These are phyloP conservation scores for Phytophthora constricta DNA, from an alignment of 352 stramenopile genomes.

Conservation along the genomic window DNA sequence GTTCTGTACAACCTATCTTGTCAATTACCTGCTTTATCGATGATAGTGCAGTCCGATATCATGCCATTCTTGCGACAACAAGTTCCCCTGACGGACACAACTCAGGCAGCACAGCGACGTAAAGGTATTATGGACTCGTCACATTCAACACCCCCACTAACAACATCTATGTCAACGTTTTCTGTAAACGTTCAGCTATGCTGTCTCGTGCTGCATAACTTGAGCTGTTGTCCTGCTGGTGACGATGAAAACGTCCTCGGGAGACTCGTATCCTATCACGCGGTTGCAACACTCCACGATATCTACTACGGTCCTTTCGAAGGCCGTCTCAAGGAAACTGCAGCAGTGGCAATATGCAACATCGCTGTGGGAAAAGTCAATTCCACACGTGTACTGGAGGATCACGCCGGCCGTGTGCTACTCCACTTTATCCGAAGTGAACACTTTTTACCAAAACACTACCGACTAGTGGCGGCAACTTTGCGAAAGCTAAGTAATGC, in stretches of 20 bases:
- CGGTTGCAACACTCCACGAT: conserved; percentile 52
- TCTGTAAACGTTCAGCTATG: conserved; percentile 54
- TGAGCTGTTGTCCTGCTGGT: conserved; percentile 52
- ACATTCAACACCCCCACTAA: conserved; percentile 5
- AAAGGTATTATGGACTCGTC: conserved; percentile 1
- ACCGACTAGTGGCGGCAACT: conserved; percentile 53
- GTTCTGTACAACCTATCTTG: conserved; percentile 84
- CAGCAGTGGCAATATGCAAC: conserved; percentile 66
- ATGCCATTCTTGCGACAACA: conserved; percentile 61
- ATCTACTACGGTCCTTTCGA: conserved; percentile 53
- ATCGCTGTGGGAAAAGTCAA: conserved; percentile 73
- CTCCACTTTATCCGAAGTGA: conserved; percentile 62
- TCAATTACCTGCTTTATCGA: conserved; percentile 46
- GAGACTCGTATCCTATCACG: conserved; percentile 53
- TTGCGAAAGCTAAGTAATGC: conserved; percentile 71
- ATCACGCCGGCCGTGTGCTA: conserved; percentile 54
- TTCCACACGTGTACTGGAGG: conserved; percentile 60
- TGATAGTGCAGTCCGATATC: conserved; percentile 63
- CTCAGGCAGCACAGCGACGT: conserved; percentile 17
- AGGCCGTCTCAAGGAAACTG: conserved; percentile 65
- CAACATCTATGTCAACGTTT: conserved; percentile 6
- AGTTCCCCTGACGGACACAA: conserved; percentile 35
- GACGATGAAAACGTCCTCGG: conserved; percentile 43
- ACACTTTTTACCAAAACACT: conserved; percentile 45
- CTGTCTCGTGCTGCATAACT: conserved; percentile 76